Evolutionary conservation across 257 asterid species (phyloP).

Genomic region (Vinca minor): DNA sequence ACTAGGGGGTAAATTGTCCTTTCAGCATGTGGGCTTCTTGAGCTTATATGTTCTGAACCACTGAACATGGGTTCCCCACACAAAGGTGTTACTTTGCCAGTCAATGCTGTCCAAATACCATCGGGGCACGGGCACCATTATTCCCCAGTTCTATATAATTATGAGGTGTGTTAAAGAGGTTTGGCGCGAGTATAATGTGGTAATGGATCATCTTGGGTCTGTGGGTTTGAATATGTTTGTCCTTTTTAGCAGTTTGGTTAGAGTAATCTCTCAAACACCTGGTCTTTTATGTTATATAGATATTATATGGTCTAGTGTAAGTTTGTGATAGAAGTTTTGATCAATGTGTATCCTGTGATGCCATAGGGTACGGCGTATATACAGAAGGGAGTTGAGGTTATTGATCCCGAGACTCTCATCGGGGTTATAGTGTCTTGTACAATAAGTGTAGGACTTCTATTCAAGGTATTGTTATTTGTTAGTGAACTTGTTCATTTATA

Average conservation of each 20-base stretch:
- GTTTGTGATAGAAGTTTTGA: constrained; percentile 8
- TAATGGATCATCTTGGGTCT: constrained; percentile 9
- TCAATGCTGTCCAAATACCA: constrained; percentile 16
- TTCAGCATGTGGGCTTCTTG: constrained; percentile 13
- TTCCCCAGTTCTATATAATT: constrained; percentile 23
- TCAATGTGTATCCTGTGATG: constrained; percentile 2
- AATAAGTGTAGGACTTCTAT: constrained; percentile 8
- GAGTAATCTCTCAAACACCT: constrained; percentile 8
- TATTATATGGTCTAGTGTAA: not conserved
- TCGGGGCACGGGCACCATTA: constrained; percentile 22
- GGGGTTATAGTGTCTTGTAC: constrained; percentile 6
- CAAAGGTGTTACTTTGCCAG: constrained; percentile 15
- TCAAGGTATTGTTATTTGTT: not conserved
- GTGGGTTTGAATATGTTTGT: constrained; percentile 12
- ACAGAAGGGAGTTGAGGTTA: not conserved
- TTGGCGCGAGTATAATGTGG: constrained; percentile 5
- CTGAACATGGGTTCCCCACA: constrained; percentile 8
- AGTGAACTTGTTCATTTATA: not conserved
- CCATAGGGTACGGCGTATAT: constrained; percentile 1
- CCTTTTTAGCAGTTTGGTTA: constrained; percentile 16
- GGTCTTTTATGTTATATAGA: constrained; percentile 2
- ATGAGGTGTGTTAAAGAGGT: constrained; percentile 21
- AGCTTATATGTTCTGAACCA: constrained; percentile 3
- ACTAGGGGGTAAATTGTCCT: constrained; percentile 53
- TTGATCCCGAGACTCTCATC: not conserved